Evolutionary conservation across 495 filamentous ascomycete species (phyloP), one percentile per base, ranked within the genome.

Genomic region (Penicillium coprophilum): DNA sequence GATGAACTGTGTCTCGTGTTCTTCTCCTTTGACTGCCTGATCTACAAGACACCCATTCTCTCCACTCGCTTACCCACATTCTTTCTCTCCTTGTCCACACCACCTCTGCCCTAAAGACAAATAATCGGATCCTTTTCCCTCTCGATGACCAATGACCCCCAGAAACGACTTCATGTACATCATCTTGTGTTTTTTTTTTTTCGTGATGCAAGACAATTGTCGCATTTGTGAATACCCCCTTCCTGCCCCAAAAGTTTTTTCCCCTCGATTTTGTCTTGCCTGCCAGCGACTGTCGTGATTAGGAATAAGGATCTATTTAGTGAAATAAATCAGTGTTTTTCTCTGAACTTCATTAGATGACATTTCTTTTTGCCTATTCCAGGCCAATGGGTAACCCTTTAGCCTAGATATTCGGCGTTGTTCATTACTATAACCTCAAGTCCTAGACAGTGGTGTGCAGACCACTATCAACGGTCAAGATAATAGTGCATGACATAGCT

Each of bases 221-320:
- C 30, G 62, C 67, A 68, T 68, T 64, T 70, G 69, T 68, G 58
- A 71, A 71, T 72, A 72, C 70, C 67, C 69, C 63, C 49, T 51
- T 64, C 24, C 53, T 28, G 48, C 58, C 53, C 49, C 55, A 69
- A 71, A 71, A 71, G 61, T 71, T 66, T 46, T 64, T 59, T 43
- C 44, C 58, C 63, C 17, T 32, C 27, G 20, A 20, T 41, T 12
- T 30, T 54, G 44, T 59, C 52, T 53, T 44, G 30, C 30, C 30
- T 47, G 23, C 27, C 50, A 54, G 41, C 40, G 52, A 32, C 21
- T 46, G 51, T 54, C 30, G 51, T 30, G 41, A 54, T 36, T 46
- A 54, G 30, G 51, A 46, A 28, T 28, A 24, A 9, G 41, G 32
- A 46, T 54, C n/a, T 39, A 53, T 17, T 23, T 54, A 27, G 30